Evolutionary conservation across 139 green algal genomes (phyloP).

Genomic region (Gonium pectorale): DNA sequence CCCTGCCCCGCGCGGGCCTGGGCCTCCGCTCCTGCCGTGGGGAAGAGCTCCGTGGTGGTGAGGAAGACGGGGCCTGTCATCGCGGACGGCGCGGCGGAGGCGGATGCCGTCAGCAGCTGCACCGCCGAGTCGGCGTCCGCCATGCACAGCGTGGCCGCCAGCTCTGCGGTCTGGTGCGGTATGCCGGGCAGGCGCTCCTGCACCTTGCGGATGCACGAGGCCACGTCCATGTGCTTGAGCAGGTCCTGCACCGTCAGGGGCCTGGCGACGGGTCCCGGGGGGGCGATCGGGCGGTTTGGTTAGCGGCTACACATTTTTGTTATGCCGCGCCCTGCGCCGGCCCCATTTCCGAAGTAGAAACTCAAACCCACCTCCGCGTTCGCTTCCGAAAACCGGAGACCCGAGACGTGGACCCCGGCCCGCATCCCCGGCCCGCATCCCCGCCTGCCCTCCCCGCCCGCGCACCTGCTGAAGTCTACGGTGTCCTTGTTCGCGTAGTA

Average conservation of each 20-base stretch:
- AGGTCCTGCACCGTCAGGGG: conserved; percentile 41
- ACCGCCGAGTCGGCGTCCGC: conserved; percentile 37
- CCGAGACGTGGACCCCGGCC: no score
- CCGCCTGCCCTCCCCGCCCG: background rate
- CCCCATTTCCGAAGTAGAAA: no score
- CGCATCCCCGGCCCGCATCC: background rate
- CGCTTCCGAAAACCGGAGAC: no score
- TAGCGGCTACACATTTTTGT: no score
- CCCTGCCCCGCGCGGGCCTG: no score
- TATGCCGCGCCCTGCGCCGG: no score
- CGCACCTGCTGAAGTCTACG: conserved; percentile 42
- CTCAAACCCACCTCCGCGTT: no score
- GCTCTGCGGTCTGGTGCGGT: conserved; percentile 38
- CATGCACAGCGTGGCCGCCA: conserved; percentile 46
- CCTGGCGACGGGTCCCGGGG: conserved; percentile 5
- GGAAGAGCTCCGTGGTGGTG: conserved; percentile 16
- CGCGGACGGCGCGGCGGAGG: conserved; percentile 5
- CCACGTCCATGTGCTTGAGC: conserved; percentile 42
- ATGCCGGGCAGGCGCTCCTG: conserved; percentile 29
- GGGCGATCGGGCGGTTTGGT: no score
- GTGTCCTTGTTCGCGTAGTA: conserved; percentile 43
- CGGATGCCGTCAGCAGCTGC: conserved; percentile 35
- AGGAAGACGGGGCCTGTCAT: conserved; percentile 33
- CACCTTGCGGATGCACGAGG: conserved; percentile 26
- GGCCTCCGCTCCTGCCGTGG: no score